Evolutionary conservation across 345 rosid species (phyloP).

Genomic region (Heritiera fomes): DNA sequence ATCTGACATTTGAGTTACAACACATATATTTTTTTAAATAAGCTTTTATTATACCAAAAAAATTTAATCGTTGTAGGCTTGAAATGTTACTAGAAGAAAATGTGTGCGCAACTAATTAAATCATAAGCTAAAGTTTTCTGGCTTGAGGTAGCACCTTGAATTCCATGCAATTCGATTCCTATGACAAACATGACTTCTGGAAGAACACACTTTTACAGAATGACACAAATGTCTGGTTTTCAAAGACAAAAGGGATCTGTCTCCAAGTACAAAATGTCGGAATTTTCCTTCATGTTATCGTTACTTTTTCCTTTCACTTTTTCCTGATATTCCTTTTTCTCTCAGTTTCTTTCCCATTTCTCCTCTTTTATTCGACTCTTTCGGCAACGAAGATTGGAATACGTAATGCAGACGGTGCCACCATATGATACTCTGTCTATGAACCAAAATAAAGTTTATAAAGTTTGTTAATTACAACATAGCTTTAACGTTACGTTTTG

Average conservation of each 20-base stretch:
- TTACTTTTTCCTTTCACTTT: slow-evolving; percentile 5
- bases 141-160: not conserved
- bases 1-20: too few species aligned
- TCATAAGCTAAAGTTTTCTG: too few species aligned
- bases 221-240: slow-evolving; percentile 5
- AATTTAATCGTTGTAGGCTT: too few species aligned
- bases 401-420: slow-evolving; percentile 25
- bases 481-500: not conserved
- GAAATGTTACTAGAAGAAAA: too few species aligned
- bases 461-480: not conserved
- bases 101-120: too few species aligned
- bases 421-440: not conserved
- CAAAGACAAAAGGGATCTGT: slow-evolving; percentile 21
- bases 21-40: too few species aligned
- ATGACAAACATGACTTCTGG: not conserved
- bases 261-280: slow-evolving; percentile 14
- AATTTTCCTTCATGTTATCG: not conserved
- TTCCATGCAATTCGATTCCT: not conserved
- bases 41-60: too few species aligned
- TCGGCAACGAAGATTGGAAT: slow-evolving; percentile 20
- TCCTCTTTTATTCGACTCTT: slow-evolving; percentile 15
- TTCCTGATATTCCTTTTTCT: not conserved
- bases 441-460: not conserved
- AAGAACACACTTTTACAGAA: not conserved
- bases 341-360: not conserved